These are phyloP conservation scores for Didymella exigua DNA, from an alignment of 2,329 filamentous ascomycete species.

Conservation along the genomic window DNA sequence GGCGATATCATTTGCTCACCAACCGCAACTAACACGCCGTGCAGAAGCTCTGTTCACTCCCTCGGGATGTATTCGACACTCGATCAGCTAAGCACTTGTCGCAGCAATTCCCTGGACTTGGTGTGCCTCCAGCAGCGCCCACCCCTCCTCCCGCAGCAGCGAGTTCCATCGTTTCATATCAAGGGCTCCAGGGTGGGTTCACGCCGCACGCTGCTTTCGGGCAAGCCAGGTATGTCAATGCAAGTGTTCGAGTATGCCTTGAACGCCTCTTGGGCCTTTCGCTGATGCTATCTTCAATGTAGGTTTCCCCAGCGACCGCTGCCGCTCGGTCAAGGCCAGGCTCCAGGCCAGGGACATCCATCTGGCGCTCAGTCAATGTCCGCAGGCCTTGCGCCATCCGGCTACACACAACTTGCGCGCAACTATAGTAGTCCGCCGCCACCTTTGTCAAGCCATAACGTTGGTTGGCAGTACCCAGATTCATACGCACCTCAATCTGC, in stretches of 20 bases:
- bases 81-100: constrained; percentile 12
- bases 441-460: constrained; percentile 19
- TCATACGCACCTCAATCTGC: constrained; percentile 14
- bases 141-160: constrained; percentile 33
- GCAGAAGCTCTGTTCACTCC: constrained; percentile 13
- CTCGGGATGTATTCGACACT: not conserved
- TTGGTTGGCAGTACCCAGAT: constrained; percentile 27
- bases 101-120: constrained; percentile 31
- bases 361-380: constrained; percentile 11
- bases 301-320: constrained; percentile 26
- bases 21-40: constrained; percentile 12
- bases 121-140: constrained; percentile 32
- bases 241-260: not conserved
- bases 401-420: constrained; percentile 18
- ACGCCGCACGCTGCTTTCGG: constrained; percentile 15
- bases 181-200: constrained; percentile 21
- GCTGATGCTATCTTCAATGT: not conserved
- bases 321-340: constrained; percentile 12
- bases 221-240: constrained; percentile 5
- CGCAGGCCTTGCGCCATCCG: constrained; percentile 11
- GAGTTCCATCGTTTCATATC: constrained; percentile 28
- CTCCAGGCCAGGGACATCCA: not conserved
- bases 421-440: constrained; percentile 19
- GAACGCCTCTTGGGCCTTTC: not conserved
- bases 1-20: not conserved